Evolutionary conservation across 257 asterid genomes (phyloP).

Genomic region (Lycium ferocissimum): DNA sequence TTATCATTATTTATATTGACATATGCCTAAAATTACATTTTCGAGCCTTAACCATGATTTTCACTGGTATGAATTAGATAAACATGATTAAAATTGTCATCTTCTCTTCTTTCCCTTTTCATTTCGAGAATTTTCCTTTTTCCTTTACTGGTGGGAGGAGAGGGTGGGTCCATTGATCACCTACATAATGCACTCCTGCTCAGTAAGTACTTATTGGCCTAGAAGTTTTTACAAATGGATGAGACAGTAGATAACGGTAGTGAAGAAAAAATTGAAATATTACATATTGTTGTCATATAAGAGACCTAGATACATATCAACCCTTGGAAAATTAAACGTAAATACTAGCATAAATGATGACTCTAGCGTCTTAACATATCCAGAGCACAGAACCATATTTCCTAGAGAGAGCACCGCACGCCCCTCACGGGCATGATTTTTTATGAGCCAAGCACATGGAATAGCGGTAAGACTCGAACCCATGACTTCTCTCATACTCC

Average conservation of each 20-base stretch:
- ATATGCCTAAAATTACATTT: neutral
- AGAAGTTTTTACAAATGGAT: neutral
- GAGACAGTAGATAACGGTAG: neutral
- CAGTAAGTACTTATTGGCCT: neutral
- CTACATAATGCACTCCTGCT: constrained; percentile 3
- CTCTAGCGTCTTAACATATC: neutral
- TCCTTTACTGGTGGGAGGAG: neutral
- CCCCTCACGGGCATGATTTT: too few species aligned
- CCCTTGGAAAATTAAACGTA: neutral
- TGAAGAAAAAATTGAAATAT: neutral
- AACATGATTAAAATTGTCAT: neutral
- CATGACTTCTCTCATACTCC: too few species aligned
- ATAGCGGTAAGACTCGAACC: too few species aligned
- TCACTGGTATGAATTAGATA: neutral
- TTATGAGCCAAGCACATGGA: too few species aligned
- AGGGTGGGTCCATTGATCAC: constrained; percentile 5
- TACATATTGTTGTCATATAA: neutral
- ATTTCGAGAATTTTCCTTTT: neutral
- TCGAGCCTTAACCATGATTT: neutral
- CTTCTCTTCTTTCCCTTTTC: neutral
- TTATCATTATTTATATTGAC: neutral
- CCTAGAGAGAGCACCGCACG: neutral
- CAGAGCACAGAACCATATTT: neutral
- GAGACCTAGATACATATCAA: neutral
- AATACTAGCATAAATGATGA: neutral